These are phyloP conservation scores for Trifolium dubium DNA, from an alignment of 306 rosid species.

Conservation along the genomic window DNA sequence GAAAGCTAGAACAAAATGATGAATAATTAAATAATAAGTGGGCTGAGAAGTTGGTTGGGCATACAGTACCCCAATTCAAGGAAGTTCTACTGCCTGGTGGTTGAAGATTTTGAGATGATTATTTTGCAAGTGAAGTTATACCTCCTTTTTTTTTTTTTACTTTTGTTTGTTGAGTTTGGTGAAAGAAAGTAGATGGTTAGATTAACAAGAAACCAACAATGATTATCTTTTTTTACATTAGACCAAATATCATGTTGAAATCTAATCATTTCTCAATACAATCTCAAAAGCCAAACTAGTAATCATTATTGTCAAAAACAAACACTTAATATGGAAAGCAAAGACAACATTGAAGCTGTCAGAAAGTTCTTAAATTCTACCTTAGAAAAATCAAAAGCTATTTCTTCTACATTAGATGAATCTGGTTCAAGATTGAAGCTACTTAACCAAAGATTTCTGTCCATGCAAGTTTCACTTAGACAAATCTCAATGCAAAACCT, in stretches of 20 bases:
- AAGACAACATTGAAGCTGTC: slow-evolving; percentile 53
- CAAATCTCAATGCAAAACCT: slow-evolving; percentile 35
- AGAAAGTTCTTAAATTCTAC: slow-evolving; percentile 58
- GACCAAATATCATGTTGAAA: slow-evolving; percentile 23
- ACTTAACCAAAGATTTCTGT: slow-evolving; percentile 47
- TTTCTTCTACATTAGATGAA: slow-evolving; percentile 54
- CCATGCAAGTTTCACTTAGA: slow-evolving; percentile 56
- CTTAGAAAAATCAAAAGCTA: slow-evolving; percentile 57
- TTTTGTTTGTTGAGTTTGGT: slow-evolving; percentile 81
- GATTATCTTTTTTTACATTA: slow-evolving; percentile 38
- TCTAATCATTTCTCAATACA: slow-evolving; percentile 26
- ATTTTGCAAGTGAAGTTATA: slow-evolving; percentile 72
- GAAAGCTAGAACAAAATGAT: slow-evolving; percentile 25
- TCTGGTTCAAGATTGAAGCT: slow-evolving; percentile 59
- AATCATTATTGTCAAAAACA: slow-evolving; percentile 44
- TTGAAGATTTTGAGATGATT: slow-evolving; percentile 57
- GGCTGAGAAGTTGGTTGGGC: slow-evolving; percentile 44
- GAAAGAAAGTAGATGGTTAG: slow-evolving; percentile 52
- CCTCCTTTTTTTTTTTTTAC: slow-evolving; percentile 38
- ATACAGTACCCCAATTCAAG: slow-evolving; percentile 40
- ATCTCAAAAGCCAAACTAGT: slow-evolving; percentile 38
- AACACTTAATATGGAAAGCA: slow-evolving; percentile 42
- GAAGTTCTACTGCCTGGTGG: slow-evolving; percentile 57
- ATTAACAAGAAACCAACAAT: slow-evolving; percentile 54
- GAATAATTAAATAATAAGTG: slow-evolving; percentile 28